Percentiles rank a stretch among this genome's conserved stretches.
phyloP scores from a whole-genome alignment of 2,329 filamentous ascomycete genomes.

The Madurella fahalii region DNA sequence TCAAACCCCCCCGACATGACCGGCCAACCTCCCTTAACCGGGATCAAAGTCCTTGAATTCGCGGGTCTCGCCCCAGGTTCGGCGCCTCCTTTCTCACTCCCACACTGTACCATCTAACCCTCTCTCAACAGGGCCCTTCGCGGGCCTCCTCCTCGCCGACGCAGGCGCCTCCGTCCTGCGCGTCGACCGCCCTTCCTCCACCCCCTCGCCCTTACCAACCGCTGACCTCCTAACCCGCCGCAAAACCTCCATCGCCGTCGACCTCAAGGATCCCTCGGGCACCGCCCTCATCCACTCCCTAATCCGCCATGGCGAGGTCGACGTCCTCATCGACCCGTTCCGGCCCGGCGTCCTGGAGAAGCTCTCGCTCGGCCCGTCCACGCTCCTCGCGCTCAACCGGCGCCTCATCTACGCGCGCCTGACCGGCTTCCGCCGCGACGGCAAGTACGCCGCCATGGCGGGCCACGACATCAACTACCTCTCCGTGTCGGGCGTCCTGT shows the following conservation, averaged over 20 bases:
- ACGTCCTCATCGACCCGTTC: conserved; percentile 90
- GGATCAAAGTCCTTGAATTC: conserved; percentile 56
- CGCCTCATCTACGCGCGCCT: conserved; percentile 77
- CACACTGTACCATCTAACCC: conserved; percentile 10
- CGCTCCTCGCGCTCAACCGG: conserved; percentile 64
- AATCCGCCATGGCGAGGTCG: conserved; percentile 47
- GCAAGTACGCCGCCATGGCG: conserved; percentile 80
- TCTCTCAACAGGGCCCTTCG: conserved; percentile 67
- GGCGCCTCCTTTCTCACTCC: conserved; percentile 2
- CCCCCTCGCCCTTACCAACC: conserved; percentile 43
- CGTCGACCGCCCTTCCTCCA: conserved; percentile 61
- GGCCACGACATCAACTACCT: conserved; percentile 98
- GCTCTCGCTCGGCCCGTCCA: conserved; percentile 69
- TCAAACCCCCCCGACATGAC: conserved; percentile 31
- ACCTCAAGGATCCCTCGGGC: conserved; percentile 68
- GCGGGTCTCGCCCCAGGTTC: conserved; percentile 60
- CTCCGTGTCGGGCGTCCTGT: conserved; percentile 75
- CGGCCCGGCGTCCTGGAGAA: conserved; percentile 87
- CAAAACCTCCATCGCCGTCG: conserved; percentile 75
- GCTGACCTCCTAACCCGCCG: conserved; percentile 72
- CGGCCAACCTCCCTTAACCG: conserved; percentile 41
- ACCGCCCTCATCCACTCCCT: conserved; percentile 63
- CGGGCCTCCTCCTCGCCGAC: conserved; percentile 83
- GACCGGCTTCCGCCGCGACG: conserved; percentile 86
- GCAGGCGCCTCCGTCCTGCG: conserved; percentile 85